Conservation (phyloP, 2,329 filamentous ascomycete genomes). For the Calonectria multiphialidica region DNA sequence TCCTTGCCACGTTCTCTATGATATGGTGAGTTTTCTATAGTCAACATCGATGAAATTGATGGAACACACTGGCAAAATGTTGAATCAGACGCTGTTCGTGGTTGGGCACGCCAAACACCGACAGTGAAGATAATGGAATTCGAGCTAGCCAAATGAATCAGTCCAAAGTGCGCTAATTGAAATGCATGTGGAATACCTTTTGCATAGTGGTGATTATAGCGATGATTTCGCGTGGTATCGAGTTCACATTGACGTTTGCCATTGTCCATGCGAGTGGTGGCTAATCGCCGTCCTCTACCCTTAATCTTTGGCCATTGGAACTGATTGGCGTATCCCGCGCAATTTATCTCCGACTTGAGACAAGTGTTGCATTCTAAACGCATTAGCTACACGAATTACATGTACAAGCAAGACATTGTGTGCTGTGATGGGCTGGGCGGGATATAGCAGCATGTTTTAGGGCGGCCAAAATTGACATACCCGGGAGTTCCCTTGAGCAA, state of each 20-base stretch:
- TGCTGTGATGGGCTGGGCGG: neutral
- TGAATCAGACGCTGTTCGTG: neutral
- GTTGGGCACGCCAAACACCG: neutral
- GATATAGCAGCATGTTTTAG: too few relatives aligned
- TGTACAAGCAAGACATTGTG: neutral
- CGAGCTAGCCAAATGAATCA: neutral
- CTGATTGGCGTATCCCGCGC: neutral
- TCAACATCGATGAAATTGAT: neutral
- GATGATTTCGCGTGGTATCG: neutral
- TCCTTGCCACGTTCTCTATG: slow-evolving; percentile 16
- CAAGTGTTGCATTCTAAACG: neutral
- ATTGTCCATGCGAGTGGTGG: too few relatives aligned
- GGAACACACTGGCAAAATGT: neutral
- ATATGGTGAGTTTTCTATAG: neutral
- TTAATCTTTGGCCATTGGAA: neutral
- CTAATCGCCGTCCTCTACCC: neutral
- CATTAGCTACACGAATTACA: neutral
- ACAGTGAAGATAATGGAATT: neutral
- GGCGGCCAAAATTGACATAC: neutral
- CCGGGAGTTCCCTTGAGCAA: neutral
- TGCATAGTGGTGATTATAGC: neutral
- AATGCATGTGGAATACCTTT: neutral
- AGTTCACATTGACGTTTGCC: neutral
- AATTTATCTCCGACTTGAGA: neutral
- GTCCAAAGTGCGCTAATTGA: neutral